Percentiles rank a stretch among this genome's conserved stretches.
Conservation (phyloP, 352 stramenopile species). For the Globisporangium polare region DNA sequence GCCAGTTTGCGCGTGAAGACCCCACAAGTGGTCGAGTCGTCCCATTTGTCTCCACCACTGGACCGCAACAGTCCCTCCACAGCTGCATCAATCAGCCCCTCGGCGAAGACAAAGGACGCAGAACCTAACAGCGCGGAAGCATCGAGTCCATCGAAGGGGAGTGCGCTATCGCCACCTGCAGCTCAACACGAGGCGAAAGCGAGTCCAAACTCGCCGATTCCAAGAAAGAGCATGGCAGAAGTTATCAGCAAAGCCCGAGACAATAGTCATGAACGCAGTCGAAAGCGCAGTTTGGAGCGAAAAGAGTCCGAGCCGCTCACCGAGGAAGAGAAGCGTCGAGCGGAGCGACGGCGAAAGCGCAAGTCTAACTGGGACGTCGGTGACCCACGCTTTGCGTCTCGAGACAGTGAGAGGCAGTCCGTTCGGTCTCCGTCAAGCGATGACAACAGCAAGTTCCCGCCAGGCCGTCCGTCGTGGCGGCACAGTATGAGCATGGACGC, state of each 20-base stretch:
- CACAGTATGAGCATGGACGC: conserved; percentile 67
- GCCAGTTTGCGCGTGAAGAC: conserved; percentile 45
- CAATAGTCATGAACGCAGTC: conserved; percentile 19
- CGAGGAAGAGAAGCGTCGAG: conserved; percentile 52
- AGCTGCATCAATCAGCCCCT: conserved; percentile 47
- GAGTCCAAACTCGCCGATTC: neutral
- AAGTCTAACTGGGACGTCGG: conserved; percentile 85
- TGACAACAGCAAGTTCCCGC: conserved; percentile 41
- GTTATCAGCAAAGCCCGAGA: conserved; percentile 2
- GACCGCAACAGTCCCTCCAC: conserved; percentile 36
- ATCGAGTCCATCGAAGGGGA: conserved; percentile 5
- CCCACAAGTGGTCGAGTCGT: conserved; percentile 34
- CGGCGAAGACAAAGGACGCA: conserved; percentile 40
- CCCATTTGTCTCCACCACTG: conserved; percentile 47
- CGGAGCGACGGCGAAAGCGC: conserved; percentile 56
- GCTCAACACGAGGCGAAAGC: conserved; percentile 2
- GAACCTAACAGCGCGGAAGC: conserved; percentile 4
- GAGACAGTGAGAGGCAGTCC: conserved; percentile 15
- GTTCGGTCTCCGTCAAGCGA: conserved; percentile 16
- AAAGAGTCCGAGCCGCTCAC: conserved; percentile 31
- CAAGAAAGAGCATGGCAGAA: conserved; percentile 8
- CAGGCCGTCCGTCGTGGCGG: conserved; percentile 47
- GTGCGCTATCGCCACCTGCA: neutral
- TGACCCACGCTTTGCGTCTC: conserved; percentile 52
- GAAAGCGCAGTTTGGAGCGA: conserved; percentile 41